Evolutionary conservation across 495 filamentous ascomycete species (phyloP).

Genomic region (Penicillium ucsense): DNA sequence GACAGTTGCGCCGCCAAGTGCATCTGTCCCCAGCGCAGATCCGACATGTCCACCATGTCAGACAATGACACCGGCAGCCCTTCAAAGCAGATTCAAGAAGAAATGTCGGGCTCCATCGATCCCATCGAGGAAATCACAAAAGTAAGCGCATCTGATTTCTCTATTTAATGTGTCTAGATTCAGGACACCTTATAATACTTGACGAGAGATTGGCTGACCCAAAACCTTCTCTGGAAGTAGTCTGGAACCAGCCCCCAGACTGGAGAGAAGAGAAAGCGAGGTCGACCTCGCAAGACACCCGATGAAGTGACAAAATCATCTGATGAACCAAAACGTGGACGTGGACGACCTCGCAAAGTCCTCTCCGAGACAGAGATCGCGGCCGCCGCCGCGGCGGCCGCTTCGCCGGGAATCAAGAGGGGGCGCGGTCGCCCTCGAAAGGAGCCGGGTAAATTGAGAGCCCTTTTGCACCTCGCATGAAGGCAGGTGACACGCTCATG

Average conservation of each 20-base stretch:
- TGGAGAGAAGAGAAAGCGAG: conserved; percentile 28
- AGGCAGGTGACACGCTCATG: neutral
- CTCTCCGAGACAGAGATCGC: conserved; percentile 4
- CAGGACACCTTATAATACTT: neutral
- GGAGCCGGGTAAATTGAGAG: conserved; percentile 10
- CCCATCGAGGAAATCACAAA: too few relatives aligned
- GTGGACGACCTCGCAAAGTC: conserved; percentile 25
- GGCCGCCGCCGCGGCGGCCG: conserved; percentile 1
- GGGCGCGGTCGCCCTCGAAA: conserved; percentile 23
- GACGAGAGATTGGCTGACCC: conserved; percentile 2
- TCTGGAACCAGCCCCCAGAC: conserved; percentile 15
- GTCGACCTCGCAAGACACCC: conserved; percentile 31
- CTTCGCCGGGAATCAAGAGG: conserved; percentile 6
- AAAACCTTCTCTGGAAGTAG: conserved; percentile 1
- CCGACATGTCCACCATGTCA: too few relatives aligned
- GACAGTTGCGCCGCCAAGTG: too few relatives aligned
- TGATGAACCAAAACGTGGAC: conserved; percentile 28
- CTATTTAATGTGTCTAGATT: too few relatives aligned
- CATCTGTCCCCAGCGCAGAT: too few relatives aligned
- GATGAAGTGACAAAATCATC: conserved; percentile 12
- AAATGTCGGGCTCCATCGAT: too few relatives aligned
- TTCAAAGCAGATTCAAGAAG: too few relatives aligned
- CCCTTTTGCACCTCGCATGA: too few relatives aligned
- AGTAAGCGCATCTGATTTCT: too few relatives aligned
- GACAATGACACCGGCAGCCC: too few relatives aligned